Evolutionary conservation across 768 basidiomycete genomes (phyloP).

Genomic region (Jaapia argillacea): DNA sequence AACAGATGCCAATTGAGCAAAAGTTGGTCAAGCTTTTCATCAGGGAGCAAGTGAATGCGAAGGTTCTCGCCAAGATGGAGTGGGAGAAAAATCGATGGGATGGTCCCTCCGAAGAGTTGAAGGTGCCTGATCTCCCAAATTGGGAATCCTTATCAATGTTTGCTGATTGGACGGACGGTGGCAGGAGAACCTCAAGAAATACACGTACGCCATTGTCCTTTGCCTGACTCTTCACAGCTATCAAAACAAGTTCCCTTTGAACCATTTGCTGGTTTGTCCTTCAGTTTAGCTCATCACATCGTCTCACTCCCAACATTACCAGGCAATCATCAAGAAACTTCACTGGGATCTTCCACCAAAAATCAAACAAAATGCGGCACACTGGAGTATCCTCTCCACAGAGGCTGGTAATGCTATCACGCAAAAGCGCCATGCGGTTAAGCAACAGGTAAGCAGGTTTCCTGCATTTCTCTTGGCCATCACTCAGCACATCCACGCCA

Average conservation of each 20-base stretch:
- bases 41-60: neutral
- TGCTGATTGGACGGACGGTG: neutral
- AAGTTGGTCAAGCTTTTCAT: neutral
- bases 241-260: neutral
- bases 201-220: neutral
- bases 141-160: neutral
- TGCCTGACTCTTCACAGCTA: neutral
- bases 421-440: neutral
- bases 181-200: conserved; percentile 1
- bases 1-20: neutral
- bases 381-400: neutral
- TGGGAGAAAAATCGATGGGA: neutral
- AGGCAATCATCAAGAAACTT: neutral
- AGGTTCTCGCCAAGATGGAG: neutral
- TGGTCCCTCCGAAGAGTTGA: neutral
- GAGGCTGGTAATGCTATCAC: neutral
- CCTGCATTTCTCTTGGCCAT: too few relatives aligned
- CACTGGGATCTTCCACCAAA: neutral
- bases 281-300: neutral
- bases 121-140: neutral
- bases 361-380: neutral
- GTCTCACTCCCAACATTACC: neutral
- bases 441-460: neutral
- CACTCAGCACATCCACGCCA: too few relatives aligned
- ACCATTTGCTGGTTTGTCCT: neutral